These are phyloP conservation scores for Chloris gayana DNA, from an alignment of 176 grass and related monocot genomes.

Conservation along the genomic window DNA sequence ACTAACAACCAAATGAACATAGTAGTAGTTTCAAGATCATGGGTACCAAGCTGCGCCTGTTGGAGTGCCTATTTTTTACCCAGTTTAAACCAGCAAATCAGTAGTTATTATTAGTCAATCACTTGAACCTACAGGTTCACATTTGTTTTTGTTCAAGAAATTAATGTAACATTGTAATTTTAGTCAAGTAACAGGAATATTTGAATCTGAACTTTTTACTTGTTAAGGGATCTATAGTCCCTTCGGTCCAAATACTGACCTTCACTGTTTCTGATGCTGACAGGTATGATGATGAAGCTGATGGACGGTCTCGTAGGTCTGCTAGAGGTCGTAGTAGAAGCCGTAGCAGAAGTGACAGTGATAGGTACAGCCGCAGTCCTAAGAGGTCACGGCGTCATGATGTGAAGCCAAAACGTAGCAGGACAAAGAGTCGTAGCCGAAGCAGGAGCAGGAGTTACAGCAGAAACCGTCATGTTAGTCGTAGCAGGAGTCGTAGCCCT, in stretches of 20 bases:
- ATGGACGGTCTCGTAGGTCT: conserved; percentile 50
- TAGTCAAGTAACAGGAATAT: not conserved
- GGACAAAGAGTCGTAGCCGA: conserved; percentile 47
- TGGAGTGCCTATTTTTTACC: not conserved
- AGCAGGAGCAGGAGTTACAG: conserved; percentile 57
- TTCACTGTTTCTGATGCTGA: conserved; percentile 28
- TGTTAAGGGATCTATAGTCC: conserved; percentile 9
- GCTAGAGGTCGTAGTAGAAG: conserved; percentile 57
- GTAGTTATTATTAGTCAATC: not conserved
- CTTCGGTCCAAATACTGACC: conserved; percentile 22
- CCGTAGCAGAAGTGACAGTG: conserved; percentile 60
- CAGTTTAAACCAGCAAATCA: not conserved
- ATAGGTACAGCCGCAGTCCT: conserved; percentile 62
- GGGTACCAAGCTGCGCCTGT: not conserved
- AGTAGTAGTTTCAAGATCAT: not conserved
- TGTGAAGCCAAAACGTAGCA: conserved; percentile 41
- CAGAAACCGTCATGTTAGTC: conserved; percentile 50
- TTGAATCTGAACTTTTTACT: not conserved
- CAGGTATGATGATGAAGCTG: conserved; percentile 53
- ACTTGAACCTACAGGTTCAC: not conserved
- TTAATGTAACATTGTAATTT: conserved; percentile 19
- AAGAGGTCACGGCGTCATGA: conserved; percentile 56
- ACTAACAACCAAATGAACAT: not conserved
- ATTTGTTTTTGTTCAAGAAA: conserved; percentile 6
- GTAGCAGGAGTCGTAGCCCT: conserved; percentile 59